Evolutionary conservation across 2,329 filamentous ascomycete species (phyloP), one percentile per base, ranked within the genome.

Genomic region (Neofusicoccum cordaticola): DNA sequence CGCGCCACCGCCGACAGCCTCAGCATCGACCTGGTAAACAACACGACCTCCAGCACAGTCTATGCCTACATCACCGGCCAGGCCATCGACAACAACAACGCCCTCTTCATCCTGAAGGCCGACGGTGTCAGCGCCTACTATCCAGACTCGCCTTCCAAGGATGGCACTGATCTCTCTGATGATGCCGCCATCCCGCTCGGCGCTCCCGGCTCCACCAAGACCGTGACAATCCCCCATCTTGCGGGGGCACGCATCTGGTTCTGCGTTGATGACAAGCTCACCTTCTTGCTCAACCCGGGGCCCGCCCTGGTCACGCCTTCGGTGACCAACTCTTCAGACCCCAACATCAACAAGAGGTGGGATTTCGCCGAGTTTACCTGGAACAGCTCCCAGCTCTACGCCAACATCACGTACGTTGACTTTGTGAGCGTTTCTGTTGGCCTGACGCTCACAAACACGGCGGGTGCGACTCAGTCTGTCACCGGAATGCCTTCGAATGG

Each of bases 201-300:
- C 13, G 79, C 80, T 0, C 82, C 87, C 0, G 90, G 90, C 6
- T 79, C 81, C 48, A 85, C 84, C 0, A 84, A 80, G 34, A 85
- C 80, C 2, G 80, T 90, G 27, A 87, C 84, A 1, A 86, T 93
- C 66, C 90, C 90, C 11, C 87, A 87, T 66, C 82, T 92, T 31
- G 88, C 85, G 2, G 90, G 89, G 22, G 90, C 86, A 1, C 84
- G 90, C 62, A 86, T 93, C 73, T 93, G 89, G 87, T 90, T 91
- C 75, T 86, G 83, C 64, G 80, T 85, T 66, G 85, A 84, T 69
- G 78, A 78, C 50, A 83, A 83, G 41, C 81, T 93, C 56, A 86
- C 82, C 0, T 93, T 93, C 76, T 80, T 86, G 12, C 75, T 93
- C 61, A 93, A 93, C 75, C 88, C 86, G 1, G 87, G 86, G 15